Percentiles rank a stretch among this genome's conserved stretches.
Conservation (phyloP, 805 yeast genomes). For the Scheffersomyces ergatensis region DNA sequence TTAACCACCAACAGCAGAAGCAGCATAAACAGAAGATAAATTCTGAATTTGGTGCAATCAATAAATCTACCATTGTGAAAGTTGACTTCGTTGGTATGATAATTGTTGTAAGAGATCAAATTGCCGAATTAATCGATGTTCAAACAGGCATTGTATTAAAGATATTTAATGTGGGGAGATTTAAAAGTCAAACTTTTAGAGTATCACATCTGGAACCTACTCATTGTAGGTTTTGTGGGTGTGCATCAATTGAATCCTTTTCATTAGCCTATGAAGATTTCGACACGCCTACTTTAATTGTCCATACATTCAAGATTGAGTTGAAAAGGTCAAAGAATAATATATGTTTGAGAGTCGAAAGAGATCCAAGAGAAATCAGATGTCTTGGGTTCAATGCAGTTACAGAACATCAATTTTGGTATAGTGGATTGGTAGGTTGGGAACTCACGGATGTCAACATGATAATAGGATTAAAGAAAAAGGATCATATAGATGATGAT, state of each 20-base stretch:
- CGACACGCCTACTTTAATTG: slow-evolving; percentile 53
- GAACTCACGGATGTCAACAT: slow-evolving; percentile 73
- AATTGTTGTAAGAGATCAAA: slow-evolving; percentile 52
- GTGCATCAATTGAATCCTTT: slow-evolving; percentile 73
- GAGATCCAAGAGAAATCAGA: slow-evolving; percentile 89
- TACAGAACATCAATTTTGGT: slow-evolving; percentile 67
- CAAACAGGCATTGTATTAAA: slow-evolving; percentile 73
- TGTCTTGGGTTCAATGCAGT: slow-evolving; percentile 82
- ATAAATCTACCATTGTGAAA: slow-evolving; percentile 43
- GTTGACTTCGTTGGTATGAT: slow-evolving; percentile 76
- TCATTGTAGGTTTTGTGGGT: slow-evolving; percentile 89
- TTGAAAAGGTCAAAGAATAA: slow-evolving; percentile 68
- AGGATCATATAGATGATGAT: slow-evolving; percentile 6
- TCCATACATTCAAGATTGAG: slow-evolving; percentile 73
- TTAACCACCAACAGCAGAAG: background rate
- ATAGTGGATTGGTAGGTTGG: slow-evolving; percentile 72
- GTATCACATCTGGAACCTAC: slow-evolving; percentile 84
- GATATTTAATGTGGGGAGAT: slow-evolving; percentile 58
- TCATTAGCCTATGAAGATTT: slow-evolving; percentile 69
- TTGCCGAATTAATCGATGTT: slow-evolving; percentile 70
- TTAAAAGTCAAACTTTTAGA: slow-evolving; percentile 56
- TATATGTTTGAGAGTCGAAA: slow-evolving; percentile 84
- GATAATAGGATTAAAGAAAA: slow-evolving; percentile 53
- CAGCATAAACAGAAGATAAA: background rate
- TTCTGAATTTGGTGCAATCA: slow-evolving; percentile 14